Conservation (phyloP, 2,329 filamentous ascomycete genomes). For the Xylariaceae sp. region DNA sequence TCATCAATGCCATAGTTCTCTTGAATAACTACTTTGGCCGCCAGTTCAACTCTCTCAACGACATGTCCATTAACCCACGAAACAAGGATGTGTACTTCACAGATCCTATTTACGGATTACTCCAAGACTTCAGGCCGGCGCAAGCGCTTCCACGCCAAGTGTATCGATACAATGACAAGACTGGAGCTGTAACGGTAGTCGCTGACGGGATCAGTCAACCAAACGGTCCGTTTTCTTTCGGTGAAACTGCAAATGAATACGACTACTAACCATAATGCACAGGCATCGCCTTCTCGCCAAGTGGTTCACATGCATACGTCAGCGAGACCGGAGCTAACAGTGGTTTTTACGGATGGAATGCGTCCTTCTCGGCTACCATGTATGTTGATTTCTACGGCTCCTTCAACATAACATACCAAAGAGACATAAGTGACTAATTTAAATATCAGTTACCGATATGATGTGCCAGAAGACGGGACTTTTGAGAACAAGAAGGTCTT, state of each 20-base stretch:
- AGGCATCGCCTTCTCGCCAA: conserved; percentile 62
- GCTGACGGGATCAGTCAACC: conserved; percentile 62
- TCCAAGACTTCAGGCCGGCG: conserved; percentile 61
- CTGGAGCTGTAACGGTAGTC: conserved; percentile 58
- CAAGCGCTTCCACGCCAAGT: conserved; percentile 63
- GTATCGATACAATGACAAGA: conserved; percentile 59
- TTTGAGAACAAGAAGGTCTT: conserved; percentile 59
- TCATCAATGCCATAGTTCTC: conserved; percentile 45
- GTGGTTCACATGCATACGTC: conserved; percentile 58
- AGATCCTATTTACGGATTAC: conserved; percentile 62
- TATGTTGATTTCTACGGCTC: conserved; percentile 40
- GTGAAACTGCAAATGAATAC: background rate
- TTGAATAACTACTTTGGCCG: conserved; percentile 66
- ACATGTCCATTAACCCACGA: conserved; percentile 57
- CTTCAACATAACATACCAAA: background rate
- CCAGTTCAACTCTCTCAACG: conserved; percentile 66
- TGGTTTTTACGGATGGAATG: conserved; percentile 50
- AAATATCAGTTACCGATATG: conserved; percentile 50
- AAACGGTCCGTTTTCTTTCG: conserved; percentile 49
- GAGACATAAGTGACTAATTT: conserved; percentile 3
- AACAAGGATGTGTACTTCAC: conserved; percentile 70
- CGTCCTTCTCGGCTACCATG: conserved; percentile 53
- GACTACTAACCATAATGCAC: background rate
- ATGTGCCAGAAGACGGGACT: conserved; percentile 53
- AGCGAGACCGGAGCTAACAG: conserved; percentile 61